Evolutionary conservation across 192 early-diverging fungal genomes (phyloP).

Genomic region (Chytriomyces hyalinus): DNA sequence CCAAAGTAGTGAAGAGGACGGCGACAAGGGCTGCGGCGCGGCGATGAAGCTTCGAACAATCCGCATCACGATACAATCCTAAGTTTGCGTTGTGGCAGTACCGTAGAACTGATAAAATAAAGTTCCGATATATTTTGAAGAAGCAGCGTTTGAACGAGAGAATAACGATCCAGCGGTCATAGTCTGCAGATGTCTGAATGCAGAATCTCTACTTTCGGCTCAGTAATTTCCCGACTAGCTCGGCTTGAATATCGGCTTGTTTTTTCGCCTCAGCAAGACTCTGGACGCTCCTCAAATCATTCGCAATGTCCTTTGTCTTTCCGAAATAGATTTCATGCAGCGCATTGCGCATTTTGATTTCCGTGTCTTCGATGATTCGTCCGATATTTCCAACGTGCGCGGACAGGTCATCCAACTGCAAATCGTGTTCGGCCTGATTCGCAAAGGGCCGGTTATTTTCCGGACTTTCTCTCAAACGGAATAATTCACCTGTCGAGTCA

Average conservation of each 20-base stretch:
- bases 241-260: conserved; percentile 79
- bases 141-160: no score
- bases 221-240: conserved; percentile 54
- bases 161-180: no score
- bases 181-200: no score
- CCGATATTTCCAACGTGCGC: conserved; percentile 95
- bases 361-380: conserved; percentile 97
- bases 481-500: conserved; percentile 82
- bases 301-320: conserved; percentile 96
- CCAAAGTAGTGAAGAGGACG: no score
- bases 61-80: no score
- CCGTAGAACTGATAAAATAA: no score
- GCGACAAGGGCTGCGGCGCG: no score
- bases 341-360: conserved; percentile 93
- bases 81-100: no score
- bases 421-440: conserved; percentile 58
- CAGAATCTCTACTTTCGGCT: conserved; percentile 17
- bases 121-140: no score
- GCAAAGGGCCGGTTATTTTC: background rate
- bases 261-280: conserved; percentile 77
- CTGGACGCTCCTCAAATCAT: conserved; percentile 82
- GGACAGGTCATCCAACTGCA: conserved; percentile 70
- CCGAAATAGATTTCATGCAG: conserved; percentile 97
- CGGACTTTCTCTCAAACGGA: background rate
- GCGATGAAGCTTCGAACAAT: no score